Conservation (phyloP, 164 flowering plant genomes). For the Macadamia tetraphylla region DNA sequence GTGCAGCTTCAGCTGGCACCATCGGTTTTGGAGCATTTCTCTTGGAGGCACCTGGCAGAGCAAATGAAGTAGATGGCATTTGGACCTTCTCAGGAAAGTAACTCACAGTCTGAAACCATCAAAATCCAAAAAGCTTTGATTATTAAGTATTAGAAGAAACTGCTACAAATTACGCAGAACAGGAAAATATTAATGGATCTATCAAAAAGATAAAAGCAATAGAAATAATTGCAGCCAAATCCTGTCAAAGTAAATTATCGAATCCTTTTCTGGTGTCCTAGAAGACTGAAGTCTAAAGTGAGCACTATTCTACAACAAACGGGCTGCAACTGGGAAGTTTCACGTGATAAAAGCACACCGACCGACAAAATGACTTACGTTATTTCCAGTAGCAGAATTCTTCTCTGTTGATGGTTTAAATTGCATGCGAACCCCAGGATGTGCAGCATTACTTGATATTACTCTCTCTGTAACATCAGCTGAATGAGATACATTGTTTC, state of each 20-base stretch:
- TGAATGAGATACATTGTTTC: conserved; percentile 33
- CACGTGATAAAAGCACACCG: not conserved
- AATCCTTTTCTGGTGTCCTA: too few species aligned
- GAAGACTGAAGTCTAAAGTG: too few species aligned
- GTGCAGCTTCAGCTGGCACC: conserved; percentile 44
- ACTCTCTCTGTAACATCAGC: conserved; percentile 52
- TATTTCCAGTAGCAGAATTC: conserved; percentile 36
- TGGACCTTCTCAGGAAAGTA: conserved; percentile 23
- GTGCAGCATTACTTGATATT: conserved; percentile 44
- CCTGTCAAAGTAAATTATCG: too few species aligned
- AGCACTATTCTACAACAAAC: too few species aligned
- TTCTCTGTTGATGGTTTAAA: conserved; percentile 46
- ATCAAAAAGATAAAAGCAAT: too few species aligned
- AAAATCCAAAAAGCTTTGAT: not conserved
- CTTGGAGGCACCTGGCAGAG: conserved; percentile 45
- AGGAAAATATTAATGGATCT: too few species aligned
- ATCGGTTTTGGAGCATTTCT: conserved; percentile 41
- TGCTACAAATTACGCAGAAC: too few species aligned
- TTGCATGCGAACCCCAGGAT: conserved; percentile 59
- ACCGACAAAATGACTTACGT: conserved; percentile 57
- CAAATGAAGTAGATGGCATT: conserved; percentile 55
- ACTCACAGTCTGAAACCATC: conserved; percentile 24
- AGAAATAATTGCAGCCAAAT: too few species aligned
- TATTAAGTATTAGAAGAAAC: too few species aligned
- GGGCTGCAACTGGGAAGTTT: too few species aligned